Evolutionary conservation across 140 eudicot genomes (phyloP), one percentile per base, ranked within the genome.

Genomic region (Oenanthe javanica): DNA sequence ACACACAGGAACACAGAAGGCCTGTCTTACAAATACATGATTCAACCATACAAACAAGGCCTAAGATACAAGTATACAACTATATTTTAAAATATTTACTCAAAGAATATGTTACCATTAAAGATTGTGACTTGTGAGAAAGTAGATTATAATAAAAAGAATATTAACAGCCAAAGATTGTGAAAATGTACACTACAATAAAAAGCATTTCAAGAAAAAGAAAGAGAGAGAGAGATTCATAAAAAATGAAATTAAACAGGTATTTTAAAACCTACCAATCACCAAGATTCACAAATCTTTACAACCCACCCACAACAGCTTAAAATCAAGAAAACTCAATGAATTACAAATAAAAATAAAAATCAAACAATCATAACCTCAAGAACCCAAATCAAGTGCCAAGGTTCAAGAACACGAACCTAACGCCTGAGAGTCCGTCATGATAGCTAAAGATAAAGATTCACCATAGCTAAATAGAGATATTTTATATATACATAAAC

Each of bases 351-450:
- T 14, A 0, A 75, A 47, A 2, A n/a, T 4, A 75, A 0, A 46
- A 46, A 74, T 18, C 77, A 21, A 74, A 46, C 19, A 45, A 75
- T 75, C 78, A 21, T 12, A 48, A 3, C 19, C 5, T 75, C 59
- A 27, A n/a, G 9, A 75, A n/a, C 78, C 52, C 38, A 25, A 47
- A 75, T 75, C 57, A 75, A 74, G 78, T 75, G 48, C 23, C 51
- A 75, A 48, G 78, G 48, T 23, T 75, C 54, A 42, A 51, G 9
- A 18, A 72, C 25, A 19, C 77, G 16, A 72, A 75, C 78, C 78
- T 47, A 25, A 75, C 3, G 61, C 42, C 4, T 19, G 78, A 46
- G 78, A 75, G 4, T 75, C 78, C 9, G 43, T 8, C 78, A 75
- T 75, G 13, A 0, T 71, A 5, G 77, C 71, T 63, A 63, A 25